phyloP scores from a whole-genome alignment of 2,329 filamentous ascomycete species.

The Nakataea oryzae region DNA sequence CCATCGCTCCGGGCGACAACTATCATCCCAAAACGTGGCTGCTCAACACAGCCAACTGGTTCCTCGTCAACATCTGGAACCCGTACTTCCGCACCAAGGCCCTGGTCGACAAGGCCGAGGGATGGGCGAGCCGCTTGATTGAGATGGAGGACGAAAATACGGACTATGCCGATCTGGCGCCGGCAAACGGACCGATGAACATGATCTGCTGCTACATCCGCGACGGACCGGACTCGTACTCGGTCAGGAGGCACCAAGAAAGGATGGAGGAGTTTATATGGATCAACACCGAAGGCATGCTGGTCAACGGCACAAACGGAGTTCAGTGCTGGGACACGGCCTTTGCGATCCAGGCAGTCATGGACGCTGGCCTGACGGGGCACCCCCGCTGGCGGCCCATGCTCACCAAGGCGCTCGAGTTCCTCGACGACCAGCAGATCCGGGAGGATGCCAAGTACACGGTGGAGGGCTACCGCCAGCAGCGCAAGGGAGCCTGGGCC shows the following conservation, averaged over 20 bases:
- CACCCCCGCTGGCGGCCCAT: conserved; percentile 72
- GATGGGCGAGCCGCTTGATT: conserved; percentile 73
- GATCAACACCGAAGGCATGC: conserved; percentile 86
- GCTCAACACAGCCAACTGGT: conserved; percentile 67
- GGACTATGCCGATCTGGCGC: conserved; percentile 73
- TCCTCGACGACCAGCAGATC: conserved; percentile 86
- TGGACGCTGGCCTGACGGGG: conserved; percentile 68
- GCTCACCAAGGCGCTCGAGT: conserved; percentile 71
- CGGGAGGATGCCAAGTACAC: conserved; percentile 71
- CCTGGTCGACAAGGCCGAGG: conserved; percentile 63
- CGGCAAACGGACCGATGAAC: conserved; percentile 87
- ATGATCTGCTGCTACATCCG: conserved; percentile 75
- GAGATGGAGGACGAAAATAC: conserved; percentile 92
- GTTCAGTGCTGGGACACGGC: conserved; percentile 96
- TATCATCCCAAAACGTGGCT: conserved; percentile 88
- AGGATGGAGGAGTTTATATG: conserved; percentile 79
- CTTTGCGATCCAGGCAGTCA: conserved; percentile 74
- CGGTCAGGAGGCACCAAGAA: conserved; percentile 68
- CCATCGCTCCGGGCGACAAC: conserved; percentile 70
- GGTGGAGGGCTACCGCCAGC: conserved; percentile 76
- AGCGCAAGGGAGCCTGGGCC: conserved; percentile 87
- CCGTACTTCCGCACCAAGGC: conserved; percentile 61
- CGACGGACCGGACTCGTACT: conserved; percentile 65
- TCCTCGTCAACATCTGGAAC: conserved; percentile 69
- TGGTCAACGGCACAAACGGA: conserved; percentile 95